These are phyloP conservation scores for Penicillium malachiteum DNA, from an alignment of 495 filamentous ascomycete genomes.

Conservation along the genomic window DNA sequence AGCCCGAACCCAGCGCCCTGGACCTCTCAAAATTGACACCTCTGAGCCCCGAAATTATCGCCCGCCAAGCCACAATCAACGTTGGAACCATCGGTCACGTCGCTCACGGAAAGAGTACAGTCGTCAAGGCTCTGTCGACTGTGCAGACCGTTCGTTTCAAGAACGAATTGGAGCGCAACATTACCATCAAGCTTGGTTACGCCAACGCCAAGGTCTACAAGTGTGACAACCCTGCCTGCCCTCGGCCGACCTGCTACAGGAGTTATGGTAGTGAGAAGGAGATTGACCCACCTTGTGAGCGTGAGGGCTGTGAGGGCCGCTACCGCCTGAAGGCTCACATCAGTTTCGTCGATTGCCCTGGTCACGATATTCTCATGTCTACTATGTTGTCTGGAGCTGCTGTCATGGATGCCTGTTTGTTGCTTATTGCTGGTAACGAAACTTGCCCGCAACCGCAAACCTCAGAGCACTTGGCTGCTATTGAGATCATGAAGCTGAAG, in stretches of 20 bases:
- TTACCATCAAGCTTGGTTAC: conserved; percentile 99
- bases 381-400: conserved; percentile 82
- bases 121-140: conserved; percentile 97
- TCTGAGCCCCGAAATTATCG: conserved; percentile 92
- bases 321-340: conserved; percentile 61
- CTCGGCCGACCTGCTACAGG: conserved; percentile 90
- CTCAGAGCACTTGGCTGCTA: conserved; percentile 95
- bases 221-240: conserved; percentile 88
- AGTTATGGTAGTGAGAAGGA: conserved; percentile 99
- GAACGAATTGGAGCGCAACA: conserved; percentile 98
- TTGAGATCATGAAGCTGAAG: conserved; percentile 98
- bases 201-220: conserved; percentile 99
- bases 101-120: conserved; percentile 67
- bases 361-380: conserved; percentile 89
- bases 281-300: conserved; percentile 90
- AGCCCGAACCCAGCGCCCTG: conserved; percentile 84
- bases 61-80: conserved; percentile 96
- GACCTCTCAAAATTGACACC: conserved; percentile 77
- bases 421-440: conserved; percentile 98
- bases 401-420: conserved; percentile 97
- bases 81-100: conserved; percentile 95
- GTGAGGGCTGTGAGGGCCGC: conserved; percentile 81
- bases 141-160: conserved; percentile 99
- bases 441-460: conserved; percentile 98
- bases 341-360: conserved; percentile 89